Conservation (phyloP, 176 grass and related monocot species). For the Oryza punctata region DNA sequence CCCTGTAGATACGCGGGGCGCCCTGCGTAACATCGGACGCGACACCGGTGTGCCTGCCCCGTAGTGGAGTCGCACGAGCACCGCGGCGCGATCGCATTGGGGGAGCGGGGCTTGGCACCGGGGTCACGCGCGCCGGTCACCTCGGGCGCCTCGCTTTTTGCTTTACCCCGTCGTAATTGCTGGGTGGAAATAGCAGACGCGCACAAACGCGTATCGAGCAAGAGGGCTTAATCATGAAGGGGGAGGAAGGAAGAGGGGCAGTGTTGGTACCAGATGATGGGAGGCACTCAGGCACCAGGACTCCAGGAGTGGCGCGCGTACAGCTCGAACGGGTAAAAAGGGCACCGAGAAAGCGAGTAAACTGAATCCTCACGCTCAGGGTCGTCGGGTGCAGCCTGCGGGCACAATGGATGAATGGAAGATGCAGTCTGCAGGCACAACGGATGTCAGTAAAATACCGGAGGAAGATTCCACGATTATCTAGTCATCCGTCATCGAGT, state of each 20-base stretch:
- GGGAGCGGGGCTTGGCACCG: background rate
- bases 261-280: conserved; percentile 5
- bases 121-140: background rate
- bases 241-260: background rate
- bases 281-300: background rate
- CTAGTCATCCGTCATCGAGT: background rate
- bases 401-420: background rate
- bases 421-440: background rate
- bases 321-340: conserved; percentile 15
- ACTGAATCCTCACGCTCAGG: background rate
- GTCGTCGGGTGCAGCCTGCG: background rate
- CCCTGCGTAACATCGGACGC: conserved; percentile 11
- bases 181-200: conserved; percentile 30
- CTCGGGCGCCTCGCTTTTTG: conserved; percentile 1
- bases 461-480: background rate
- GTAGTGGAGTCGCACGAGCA: conserved; percentile 24
- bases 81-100: conserved; percentile 25
- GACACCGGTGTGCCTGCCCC: background rate
- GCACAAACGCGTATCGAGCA: background rate
- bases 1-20: background rate
- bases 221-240: conserved; percentile 34
- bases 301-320: background rate
- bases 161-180: background rate
- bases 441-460: background rate
- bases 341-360: background rate